These are phyloP conservation scores for Penicilliopsis zonata DNA, from an alignment of 495 filamentous ascomycete species.

Conservation along the genomic window DNA sequence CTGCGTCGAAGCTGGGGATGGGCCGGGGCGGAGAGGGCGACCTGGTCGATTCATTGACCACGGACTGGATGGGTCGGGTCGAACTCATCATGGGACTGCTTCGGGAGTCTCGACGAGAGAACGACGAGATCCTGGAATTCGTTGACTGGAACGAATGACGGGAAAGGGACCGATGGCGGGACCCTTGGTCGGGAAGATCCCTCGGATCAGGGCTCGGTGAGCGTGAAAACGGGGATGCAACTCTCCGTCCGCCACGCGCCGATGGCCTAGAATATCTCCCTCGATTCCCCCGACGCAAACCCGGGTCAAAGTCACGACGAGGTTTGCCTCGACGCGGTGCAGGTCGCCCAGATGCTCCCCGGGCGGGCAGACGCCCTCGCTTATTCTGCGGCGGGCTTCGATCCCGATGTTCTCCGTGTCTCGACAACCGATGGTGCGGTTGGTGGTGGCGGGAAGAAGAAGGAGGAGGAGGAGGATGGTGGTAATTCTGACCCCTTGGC, in stretches of 20 bases:
- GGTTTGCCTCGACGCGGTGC: slow-evolving; percentile 25
- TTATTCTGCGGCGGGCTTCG: slow-evolving; percentile 17
- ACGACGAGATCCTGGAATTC: slow-evolving; percentile 18
- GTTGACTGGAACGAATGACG: slow-evolving; percentile 22
- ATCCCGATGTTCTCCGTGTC: slow-evolving; percentile 19
- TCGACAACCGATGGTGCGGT: slow-evolving; percentile 13
- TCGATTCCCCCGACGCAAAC: slow-evolving; percentile 11
- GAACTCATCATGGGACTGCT: slow-evolving; percentile 20
- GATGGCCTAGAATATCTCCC: slow-evolving; percentile 20
- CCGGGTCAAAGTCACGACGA: slow-evolving; percentile 23
- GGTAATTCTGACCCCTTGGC: slow-evolving; percentile 13
- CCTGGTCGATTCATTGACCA: slow-evolving; percentile 11
- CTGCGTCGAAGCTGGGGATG: slow-evolving; percentile 22
- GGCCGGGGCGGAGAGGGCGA: slow-evolving; percentile 30
- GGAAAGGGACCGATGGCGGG: slow-evolving; percentile 21
- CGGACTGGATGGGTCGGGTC: slow-evolving; percentile 15
- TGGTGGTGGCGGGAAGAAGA: too few species aligned
- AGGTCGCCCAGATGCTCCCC: slow-evolving; percentile 19
- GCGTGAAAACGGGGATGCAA: slow-evolving; percentile 17
- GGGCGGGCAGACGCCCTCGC: slow-evolving; percentile 22
- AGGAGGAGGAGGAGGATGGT: too few species aligned
- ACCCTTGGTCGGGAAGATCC: slow-evolving; percentile 17
- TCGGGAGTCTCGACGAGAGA: slow-evolving; percentile 13
- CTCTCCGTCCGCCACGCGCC: slow-evolving; percentile 15
- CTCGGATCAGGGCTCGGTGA: slow-evolving; percentile 16